Evolutionary conservation across 805 yeast species (phyloP).

Genomic region (Ogataea pignaliae): DNA sequence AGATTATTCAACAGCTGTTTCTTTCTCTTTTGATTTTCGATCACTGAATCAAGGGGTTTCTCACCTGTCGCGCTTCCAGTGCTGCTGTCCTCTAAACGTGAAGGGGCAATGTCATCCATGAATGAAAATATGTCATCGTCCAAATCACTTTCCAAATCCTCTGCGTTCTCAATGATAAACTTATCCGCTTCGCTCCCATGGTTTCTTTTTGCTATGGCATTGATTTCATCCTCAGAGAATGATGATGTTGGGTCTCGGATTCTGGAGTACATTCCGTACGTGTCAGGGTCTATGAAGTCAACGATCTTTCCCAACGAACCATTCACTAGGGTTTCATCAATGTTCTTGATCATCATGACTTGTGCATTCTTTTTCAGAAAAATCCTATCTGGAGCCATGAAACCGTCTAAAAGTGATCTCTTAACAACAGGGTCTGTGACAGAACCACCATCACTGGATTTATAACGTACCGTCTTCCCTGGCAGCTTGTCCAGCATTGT

Average conservation of each 20-base stretch:
- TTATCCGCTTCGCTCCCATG: conserved; percentile 13
- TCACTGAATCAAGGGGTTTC: conserved; percentile 20
- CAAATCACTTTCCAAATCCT: conserved; percentile 22
- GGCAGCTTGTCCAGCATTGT: conserved; percentile 42
- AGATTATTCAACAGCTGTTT: conserved; percentile 38
- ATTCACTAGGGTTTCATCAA: conserved; percentile 68
- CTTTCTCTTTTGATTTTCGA: conserved; percentile 40
- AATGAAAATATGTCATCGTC: conserved; percentile 50
- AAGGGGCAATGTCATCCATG: conserved; percentile 23
- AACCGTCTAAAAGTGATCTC: conserved; percentile 45
- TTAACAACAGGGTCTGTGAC: conserved; percentile 36
- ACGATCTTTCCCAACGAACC: conserved; percentile 70
- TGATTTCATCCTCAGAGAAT: conserved; percentile 19
- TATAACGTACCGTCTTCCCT: conserved; percentile 40
- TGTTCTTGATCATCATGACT: conserved; percentile 77
- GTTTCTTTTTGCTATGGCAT: conserved; percentile 8
- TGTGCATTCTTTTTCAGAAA: conserved; percentile 68
- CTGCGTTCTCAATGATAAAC: conserved; percentile 16
- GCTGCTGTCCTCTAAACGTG: background rate
- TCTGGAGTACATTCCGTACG: conserved; percentile 38
- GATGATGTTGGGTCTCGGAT: conserved; percentile 11
- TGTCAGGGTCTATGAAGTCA: conserved; percentile 42
- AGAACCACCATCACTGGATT: conserved; percentile 53
- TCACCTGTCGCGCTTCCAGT: conserved; percentile 2
- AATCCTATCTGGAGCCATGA: conserved; percentile 57